Evolutionary conservation across 2,329 filamentous ascomycete genomes (phyloP), one percentile per base, ranked within the genome.

Genomic region (Penicillium sp.): DNA sequence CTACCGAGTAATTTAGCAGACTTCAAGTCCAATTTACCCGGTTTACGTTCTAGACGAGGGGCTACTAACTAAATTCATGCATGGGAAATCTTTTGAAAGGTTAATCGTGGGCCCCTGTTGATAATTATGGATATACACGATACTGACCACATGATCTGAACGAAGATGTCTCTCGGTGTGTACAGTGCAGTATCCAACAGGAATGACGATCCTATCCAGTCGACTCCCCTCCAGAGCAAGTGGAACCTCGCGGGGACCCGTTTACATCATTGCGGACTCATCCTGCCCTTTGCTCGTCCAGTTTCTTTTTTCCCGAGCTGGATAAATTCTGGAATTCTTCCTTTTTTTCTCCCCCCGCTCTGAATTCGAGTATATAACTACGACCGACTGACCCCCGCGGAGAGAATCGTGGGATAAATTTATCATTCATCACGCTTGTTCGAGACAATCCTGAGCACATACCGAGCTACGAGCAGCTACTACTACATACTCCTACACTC

Each of bases 191-290:
- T 6, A 22, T 37, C 49, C 49, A 33, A 22, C 30, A 45, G 30
- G 9, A 40, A 38, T 30, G 33, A 53, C n/a, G 33, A 33, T 12
- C 4, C 45, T 55, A 3, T 42, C n/a, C 38, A 44, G n/a, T 28
- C 24, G 4, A 37, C 8, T 17, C 13, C 45, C 45, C 26, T 33
- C 35, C 17, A 42, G 17, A 26, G 40, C 15, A 40, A 37, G 37
- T 26, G 58, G 58, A 42, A 44, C 38, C 38, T 24, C 49, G 38
- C 49, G 38, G 50, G 33, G 51, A 26, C 51, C 51, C 40, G 33
- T 61, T 71, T 66, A 68, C 65, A 70, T 69, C 69, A 71, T 68
- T 53, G 51, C 64, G 56, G 63, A 60, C 62, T 54, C 62, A 61
- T 64, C 42, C 38, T 40, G 42, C 40, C 26, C 49, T 28, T 19